Conservation (phyloP, 2,329 filamentous ascomycete genomes). For the Apiospora sp. region DNA sequence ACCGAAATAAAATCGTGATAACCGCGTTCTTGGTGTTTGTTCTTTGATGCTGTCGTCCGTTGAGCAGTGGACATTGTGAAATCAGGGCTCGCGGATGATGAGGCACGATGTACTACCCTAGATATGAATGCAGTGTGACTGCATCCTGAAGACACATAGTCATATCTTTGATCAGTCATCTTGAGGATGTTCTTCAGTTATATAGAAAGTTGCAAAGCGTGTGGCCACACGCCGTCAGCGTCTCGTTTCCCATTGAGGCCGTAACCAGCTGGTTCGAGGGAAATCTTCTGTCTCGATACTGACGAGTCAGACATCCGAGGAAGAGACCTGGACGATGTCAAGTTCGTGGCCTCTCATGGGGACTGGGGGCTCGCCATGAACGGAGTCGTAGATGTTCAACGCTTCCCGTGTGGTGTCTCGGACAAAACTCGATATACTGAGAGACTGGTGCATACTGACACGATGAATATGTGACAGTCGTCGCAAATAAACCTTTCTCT, state of each 20-base stretch:
- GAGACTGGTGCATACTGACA: neutral
- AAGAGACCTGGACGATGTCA: neutral
- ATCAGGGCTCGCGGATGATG: neutral
- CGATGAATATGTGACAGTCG: neutral
- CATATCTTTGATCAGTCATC: neutral
- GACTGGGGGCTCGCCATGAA: too few relatives aligned
- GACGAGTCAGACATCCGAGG: neutral
- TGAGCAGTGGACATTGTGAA: neutral
- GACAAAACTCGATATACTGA: neutral
- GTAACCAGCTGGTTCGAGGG: too few relatives aligned
- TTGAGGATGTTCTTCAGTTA: neutral
- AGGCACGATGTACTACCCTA: neutral
- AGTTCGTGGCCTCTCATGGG: neutral
- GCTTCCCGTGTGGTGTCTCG: neutral
- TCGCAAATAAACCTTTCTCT: neutral
- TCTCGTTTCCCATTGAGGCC: neutral
- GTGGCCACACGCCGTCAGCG: neutral
- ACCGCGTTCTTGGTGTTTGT: neutral
- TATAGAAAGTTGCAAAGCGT: neutral
- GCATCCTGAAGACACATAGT: neutral
- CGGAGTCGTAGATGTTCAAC: neutral
- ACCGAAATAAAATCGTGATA: neutral
- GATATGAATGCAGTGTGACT: neutral
- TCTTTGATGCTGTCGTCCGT: neutral
- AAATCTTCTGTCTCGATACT: neutral